phyloP scores from a whole-genome alignment of 345 rosid species.

The Kandelia obovata region DNA sequence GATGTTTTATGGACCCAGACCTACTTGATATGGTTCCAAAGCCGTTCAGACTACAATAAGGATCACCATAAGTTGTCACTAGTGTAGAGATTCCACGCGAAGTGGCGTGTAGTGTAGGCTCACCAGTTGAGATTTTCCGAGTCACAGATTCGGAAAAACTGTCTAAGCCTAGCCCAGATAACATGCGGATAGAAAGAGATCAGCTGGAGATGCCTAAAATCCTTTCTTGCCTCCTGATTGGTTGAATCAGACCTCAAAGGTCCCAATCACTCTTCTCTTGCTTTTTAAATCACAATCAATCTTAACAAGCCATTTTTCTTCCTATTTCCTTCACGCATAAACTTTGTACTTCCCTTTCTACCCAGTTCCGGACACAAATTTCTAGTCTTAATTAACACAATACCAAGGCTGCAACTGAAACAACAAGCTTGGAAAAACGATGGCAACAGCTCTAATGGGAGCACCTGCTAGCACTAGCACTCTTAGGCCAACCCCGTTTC shows the following conservation, averaged over 20 bases:
- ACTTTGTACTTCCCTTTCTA: conserved; percentile 15
- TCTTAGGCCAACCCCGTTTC: conserved; percentile 61
- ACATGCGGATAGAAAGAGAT: neutral
- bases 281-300: conserved; percentile 23
- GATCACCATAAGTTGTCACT: too few relatives aligned
- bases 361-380: conserved; percentile 10
- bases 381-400: neutral
- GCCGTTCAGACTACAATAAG: too few relatives aligned
- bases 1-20: too few relatives aligned
- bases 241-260: conserved; percentile 29
- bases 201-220: conserved; percentile 52
- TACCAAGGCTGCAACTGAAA: neutral
- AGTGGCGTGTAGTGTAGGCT: neutral
- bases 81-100: neutral
- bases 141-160: neutral
- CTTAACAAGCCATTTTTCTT: conserved; percentile 6
- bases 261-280: conserved; percentile 37
- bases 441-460: conserved; percentile 53
- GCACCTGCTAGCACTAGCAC: conserved; percentile 63
- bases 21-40: too few relatives aligned
- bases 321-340: conserved; percentile 24
- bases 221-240: conserved; percentile 60
- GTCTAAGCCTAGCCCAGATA: conserved; percentile 14
- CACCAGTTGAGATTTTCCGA: neutral
- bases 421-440: neutral